phyloP scores from a whole-genome alignment of 331 rosid species.

The Telfairia occidentalis region DNA sequence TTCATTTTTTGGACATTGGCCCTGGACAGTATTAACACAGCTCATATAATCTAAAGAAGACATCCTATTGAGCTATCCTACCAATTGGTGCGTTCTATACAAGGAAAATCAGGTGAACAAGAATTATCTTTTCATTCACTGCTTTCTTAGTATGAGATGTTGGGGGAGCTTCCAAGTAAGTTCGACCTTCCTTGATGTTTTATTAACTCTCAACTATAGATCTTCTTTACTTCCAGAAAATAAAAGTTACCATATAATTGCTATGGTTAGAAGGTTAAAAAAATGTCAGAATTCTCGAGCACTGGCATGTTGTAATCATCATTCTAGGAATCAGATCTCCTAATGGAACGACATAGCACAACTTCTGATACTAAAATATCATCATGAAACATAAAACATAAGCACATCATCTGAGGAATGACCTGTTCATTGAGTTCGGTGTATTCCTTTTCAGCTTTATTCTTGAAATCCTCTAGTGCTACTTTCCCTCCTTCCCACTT shows the following conservation, averaged over 20 bases:
- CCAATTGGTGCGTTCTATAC: no score
- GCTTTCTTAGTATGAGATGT: no score
- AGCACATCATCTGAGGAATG: not conserved
- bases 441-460: constrained; percentile 59
- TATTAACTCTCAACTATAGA: no score
- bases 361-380: not conserved
- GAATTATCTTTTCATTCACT: no score
- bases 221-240: no score
- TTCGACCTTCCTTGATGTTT: no score
- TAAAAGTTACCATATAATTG: not conserved
- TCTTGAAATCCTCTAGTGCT: constrained; percentile 37
- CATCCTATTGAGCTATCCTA: no score
- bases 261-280: not conserved
- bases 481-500: constrained; percentile 63
- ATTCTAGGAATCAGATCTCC: not conserved
- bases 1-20: no score
- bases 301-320: not conserved
- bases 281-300: not conserved
- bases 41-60: no score
- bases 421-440: constrained; percentile 90
- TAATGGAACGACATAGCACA: not conserved
- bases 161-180: no score
- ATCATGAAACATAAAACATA: not conserved
- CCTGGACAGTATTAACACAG: no score
- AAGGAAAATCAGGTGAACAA: no score